These are phyloP conservation scores for Naganishia friedmannii DNA, from an alignment of 768 basidiomycete genomes.

Conservation along the genomic window DNA sequence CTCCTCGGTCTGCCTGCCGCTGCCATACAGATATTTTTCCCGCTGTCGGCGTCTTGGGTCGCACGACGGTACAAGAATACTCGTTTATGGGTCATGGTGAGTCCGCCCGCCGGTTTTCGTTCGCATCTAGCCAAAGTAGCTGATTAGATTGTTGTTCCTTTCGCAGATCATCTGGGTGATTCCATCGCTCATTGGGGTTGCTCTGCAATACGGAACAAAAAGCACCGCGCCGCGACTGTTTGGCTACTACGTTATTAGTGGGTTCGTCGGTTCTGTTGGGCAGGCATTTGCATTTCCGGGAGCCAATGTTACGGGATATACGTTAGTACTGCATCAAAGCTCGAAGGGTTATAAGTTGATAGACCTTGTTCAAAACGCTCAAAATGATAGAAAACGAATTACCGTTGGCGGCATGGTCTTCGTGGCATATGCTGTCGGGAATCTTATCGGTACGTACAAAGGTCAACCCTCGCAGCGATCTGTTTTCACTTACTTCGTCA, in stretches of 20 bases:
- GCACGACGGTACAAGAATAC: slow-evolving; percentile 34
- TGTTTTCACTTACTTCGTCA: background rate
- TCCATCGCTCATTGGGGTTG: slow-evolving; percentile 36
- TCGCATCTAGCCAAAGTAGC: background rate
- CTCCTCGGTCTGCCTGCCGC: slow-evolving; percentile 41
- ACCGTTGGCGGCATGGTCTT: slow-evolving; percentile 38
- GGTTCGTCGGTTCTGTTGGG: slow-evolving; percentile 38
- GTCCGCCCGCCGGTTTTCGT: background rate
- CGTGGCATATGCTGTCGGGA: slow-evolving; percentile 38
- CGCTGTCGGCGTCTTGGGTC: slow-evolving; percentile 36
- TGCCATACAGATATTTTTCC: slow-evolving; percentile 40
- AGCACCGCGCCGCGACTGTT: slow-evolving; percentile 35
- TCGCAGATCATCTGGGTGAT: slow-evolving; percentile 33
- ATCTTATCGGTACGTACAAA: slow-evolving; percentile 37
- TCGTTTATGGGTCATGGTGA: slow-evolving; percentile 35
- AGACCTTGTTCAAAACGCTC: background rate
- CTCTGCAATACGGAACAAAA: slow-evolving; percentile 36
- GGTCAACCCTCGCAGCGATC: background rate
- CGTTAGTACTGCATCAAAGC: slow-evolving; percentile 12
- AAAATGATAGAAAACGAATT: slow-evolving; percentile 30
- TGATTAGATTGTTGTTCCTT: background rate
- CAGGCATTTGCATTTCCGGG: slow-evolving; percentile 39
- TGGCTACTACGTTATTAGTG: slow-evolving; percentile 38
- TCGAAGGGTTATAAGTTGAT: no score
- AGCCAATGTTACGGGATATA: slow-evolving; percentile 39